A percentile compares a stretch with the other conserved stretches of the same genome.
Evolutionary conservation across 495 filamentous ascomycete genomes (phyloP).

Genomic region (Rostrohypoxylon terebratum): DNA sequence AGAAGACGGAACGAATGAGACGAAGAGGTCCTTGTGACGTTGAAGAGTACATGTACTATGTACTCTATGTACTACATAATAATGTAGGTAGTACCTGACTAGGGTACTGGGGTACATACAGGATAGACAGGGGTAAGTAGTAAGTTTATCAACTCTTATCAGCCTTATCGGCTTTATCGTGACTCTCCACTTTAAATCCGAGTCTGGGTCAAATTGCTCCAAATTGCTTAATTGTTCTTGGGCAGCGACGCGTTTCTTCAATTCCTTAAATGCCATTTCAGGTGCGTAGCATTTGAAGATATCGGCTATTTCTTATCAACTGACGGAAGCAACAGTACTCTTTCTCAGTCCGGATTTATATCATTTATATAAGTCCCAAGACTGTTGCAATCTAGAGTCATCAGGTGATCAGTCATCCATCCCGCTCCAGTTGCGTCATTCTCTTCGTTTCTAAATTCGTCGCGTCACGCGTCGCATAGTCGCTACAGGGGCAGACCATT

Average conservation of each 20-base stretch:
- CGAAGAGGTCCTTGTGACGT: slow-evolving; percentile 42
- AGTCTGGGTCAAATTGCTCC: slow-evolving; percentile 7
- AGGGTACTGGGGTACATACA: slow-evolving; percentile 24
- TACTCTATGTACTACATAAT: too few relatives aligned
- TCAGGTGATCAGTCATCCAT: slow-evolving; percentile 23
- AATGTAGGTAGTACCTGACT: too few relatives aligned
- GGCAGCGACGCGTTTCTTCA: slow-evolving; percentile 41
- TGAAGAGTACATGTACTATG: too few relatives aligned
- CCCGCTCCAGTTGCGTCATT: slow-evolving; percentile 20
- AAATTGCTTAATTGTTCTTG: slow-evolving; percentile 26
- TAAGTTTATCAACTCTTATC: slow-evolving; percentile 39
- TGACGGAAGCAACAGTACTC: not conserved
- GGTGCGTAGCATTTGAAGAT: slow-evolving; percentile 15
- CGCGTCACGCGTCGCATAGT: slow-evolving; percentile 41
- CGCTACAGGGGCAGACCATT: slow-evolving; percentile 34
- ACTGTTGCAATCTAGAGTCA: slow-evolving; percentile 1
- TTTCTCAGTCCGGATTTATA: slow-evolving; percentile 11
- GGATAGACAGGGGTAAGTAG: not conserved
- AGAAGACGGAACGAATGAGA: slow-evolving; percentile 6
- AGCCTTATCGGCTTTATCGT: slow-evolving; percentile 17
- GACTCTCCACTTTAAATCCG: slow-evolving; percentile 6
- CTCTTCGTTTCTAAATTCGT: slow-evolving; percentile 16
- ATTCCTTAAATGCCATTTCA: slow-evolving; percentile 12
- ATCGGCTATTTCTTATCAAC: not conserved
- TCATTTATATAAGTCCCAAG: slow-evolving; percentile 19